Evolutionary conservation across 768 basidiomycete genomes (phyloP).

Genomic region (Serpula lacrymans): DNA sequence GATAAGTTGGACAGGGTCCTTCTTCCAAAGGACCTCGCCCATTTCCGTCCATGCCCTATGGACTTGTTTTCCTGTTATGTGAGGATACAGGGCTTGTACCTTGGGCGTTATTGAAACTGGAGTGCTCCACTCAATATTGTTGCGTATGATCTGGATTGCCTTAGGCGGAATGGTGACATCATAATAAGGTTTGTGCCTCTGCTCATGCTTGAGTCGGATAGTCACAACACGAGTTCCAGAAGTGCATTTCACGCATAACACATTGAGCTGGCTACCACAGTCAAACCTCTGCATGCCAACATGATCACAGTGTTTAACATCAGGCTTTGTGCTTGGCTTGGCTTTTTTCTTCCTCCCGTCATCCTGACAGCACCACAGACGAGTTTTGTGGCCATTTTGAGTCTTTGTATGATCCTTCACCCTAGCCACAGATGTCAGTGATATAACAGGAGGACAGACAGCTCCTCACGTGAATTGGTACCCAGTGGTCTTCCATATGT

Average conservation of each 20-base stretch:
- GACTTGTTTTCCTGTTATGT: constrained; percentile 19
- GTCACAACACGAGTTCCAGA: too few relatives aligned
- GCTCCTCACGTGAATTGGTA: too few relatives aligned
- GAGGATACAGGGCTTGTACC: constrained; percentile 30
- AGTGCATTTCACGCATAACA: constrained; percentile 1
- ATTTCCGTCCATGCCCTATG: constrained; percentile 23
- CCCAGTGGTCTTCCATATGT: too few relatives aligned
- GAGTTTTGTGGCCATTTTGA: constrained; percentile 48
- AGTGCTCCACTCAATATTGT: constrained; percentile 19
- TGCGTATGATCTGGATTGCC: constrained; percentile 28
- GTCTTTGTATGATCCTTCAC: constrained; percentile 13
- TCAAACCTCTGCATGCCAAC: neutral
- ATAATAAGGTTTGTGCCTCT: constrained; percentile 43
- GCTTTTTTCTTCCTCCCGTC: constrained; percentile 41
- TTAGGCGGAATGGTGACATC: constrained; percentile 32
- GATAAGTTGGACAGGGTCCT: constrained; percentile 17
- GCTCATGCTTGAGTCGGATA: constrained; percentile 44
- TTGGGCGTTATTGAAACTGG: constrained; percentile 26
- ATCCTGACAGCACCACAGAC: constrained; percentile 52
- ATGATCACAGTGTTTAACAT: constrained; percentile 4
- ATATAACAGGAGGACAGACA: too few relatives aligned
- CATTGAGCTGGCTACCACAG: neutral
- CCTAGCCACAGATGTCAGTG: too few relatives aligned
- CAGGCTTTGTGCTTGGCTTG: constrained; percentile 2
- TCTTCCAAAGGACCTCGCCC: constrained; percentile 23